Evolutionary conservation across 352 stramenopile species (phyloP).

Genomic region (Phytophthora constricta): DNA sequence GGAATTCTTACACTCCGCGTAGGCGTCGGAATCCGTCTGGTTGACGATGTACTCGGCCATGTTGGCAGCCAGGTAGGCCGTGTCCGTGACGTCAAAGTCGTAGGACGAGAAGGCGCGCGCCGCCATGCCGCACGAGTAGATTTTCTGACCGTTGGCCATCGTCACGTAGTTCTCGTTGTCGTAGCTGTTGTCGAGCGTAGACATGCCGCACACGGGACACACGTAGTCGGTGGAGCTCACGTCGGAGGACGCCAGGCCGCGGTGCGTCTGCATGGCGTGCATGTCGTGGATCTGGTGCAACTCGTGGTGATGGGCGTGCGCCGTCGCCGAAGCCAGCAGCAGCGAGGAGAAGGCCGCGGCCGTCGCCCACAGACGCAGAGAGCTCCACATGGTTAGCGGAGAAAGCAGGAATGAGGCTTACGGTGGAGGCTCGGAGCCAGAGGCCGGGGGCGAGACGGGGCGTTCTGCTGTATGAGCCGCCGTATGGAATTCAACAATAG

Average conservation of each 20-base stretch:
- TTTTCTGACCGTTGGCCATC: slow-evolving; percentile 62
- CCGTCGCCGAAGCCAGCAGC: slow-evolving; percentile 24
- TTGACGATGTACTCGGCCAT: slow-evolving; percentile 61
- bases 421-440: too few species aligned
- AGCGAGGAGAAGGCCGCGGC: slow-evolving; percentile 12
- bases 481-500: background rate
- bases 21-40: slow-evolving; percentile 50
- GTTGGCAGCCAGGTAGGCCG: slow-evolving; percentile 75
- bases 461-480: background rate
- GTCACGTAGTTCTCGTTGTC: slow-evolving; percentile 71
- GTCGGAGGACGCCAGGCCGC: slow-evolving; percentile 33
- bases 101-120: slow-evolving; percentile 52
- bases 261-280: slow-evolving; percentile 33
- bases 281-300: slow-evolving; percentile 45
- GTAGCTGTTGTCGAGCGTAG: slow-evolving; percentile 54
- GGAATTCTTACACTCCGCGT: slow-evolving; percentile 37
- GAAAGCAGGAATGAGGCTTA: background rate
- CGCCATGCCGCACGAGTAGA: slow-evolving; percentile 85
- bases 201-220: slow-evolving; percentile 81
- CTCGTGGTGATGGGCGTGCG: slow-evolving; percentile 38
- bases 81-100: slow-evolving; percentile 68
- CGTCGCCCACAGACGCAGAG: slow-evolving; percentile 3
- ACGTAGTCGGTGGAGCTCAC: slow-evolving; percentile 57
- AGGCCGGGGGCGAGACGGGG: background rate
- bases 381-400: slow-evolving; percentile 17